Evolutionary conservation across 192 early-diverging fungal species (phyloP).

Genomic region (Coemansia erecta): DNA sequence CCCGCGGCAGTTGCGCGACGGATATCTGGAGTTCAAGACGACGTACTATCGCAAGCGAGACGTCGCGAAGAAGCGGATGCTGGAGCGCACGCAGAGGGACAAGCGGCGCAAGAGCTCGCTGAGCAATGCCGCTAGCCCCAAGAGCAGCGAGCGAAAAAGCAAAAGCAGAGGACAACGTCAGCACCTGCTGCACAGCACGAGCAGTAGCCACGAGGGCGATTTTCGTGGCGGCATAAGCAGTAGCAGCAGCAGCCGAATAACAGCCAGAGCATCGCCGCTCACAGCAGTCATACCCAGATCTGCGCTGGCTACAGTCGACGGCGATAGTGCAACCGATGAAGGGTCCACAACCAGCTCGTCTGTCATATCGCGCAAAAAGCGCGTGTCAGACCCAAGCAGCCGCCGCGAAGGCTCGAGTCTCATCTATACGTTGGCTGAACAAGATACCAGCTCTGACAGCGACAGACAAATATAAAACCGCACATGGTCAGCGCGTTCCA

Average conservation of each 20-base stretch:
- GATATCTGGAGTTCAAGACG: constrained; percentile 47
- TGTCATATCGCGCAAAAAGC: constrained; percentile 15
- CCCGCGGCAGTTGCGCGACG: constrained; percentile 50
- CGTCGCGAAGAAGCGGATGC: constrained; percentile 42
- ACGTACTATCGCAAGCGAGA: constrained; percentile 54
- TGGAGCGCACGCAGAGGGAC: constrained; percentile 37
- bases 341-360: constrained; percentile 46
- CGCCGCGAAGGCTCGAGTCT: constrained; percentile 23
- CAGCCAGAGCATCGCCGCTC: neutral
- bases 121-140: constrained; percentile 17
- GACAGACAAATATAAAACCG: neutral
- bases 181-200: neutral
- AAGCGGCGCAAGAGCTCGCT: constrained; percentile 25
- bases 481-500: no score
- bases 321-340: constrained; percentile 50
- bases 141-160: constrained; percentile 35
- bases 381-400: constrained; percentile 8
- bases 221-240: neutral
- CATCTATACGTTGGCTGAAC: constrained; percentile 35
- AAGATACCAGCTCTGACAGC: constrained; percentile 37
- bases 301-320: constrained; percentile 9
- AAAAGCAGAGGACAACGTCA: constrained; percentile 9
- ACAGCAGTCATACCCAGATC: neutral
- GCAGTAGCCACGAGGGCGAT: constrained; percentile 14
- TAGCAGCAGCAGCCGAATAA: neutral